A percentile compares a stretch with the other conserved stretches of the same genome.
Conservation (phyloP, 768 basidiomycete genomes). For the Leccinum subtestaceum region DNA sequence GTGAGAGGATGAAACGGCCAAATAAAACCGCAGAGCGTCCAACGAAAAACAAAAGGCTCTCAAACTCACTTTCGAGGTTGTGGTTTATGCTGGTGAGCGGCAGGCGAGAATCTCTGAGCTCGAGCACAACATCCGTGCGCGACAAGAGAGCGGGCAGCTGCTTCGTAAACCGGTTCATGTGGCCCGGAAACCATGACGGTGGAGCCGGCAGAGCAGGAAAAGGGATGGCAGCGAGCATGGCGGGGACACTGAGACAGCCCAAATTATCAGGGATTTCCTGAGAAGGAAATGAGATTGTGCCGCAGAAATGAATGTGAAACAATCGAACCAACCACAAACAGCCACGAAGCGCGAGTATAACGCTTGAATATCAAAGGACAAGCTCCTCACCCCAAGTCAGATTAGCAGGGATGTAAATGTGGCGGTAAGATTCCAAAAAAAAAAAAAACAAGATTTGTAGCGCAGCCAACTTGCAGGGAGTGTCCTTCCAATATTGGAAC, state of each 20-base stretch:
- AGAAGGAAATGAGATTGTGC: constrained; percentile 11
- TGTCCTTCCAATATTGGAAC: background rate
- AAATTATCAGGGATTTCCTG: constrained; percentile 8
- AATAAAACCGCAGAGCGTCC: background rate
- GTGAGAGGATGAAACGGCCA: constrained; percentile 25
- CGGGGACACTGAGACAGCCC: constrained; percentile 10
- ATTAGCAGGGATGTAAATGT: background rate
- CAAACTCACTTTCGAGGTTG: constrained; percentile 71
- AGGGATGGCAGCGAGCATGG: constrained; percentile 36
- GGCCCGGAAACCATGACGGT: constrained; percentile 94
- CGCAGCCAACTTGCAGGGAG: background rate
- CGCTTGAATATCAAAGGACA: constrained; percentile 1
- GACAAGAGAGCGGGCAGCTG: constrained; percentile 73
- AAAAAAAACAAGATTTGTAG: background rate
- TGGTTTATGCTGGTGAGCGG: constrained; percentile 94
- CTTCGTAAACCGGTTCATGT: constrained; percentile 87
- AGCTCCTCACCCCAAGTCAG: background rate
- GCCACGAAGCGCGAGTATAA: constrained; percentile 4
- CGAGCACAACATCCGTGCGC: constrained; percentile 87
- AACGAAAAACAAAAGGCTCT: background rate
- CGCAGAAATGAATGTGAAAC: constrained; percentile 7
- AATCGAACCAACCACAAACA: background rate
- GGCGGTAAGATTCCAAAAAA: background rate
- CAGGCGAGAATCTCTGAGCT: constrained; percentile 89
- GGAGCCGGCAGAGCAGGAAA: constrained; percentile 60